These are phyloP conservation scores for Dioscorea cayenensis DNA, from an alignment of 116 monocot genomes.

Conservation along the genomic window DNA sequence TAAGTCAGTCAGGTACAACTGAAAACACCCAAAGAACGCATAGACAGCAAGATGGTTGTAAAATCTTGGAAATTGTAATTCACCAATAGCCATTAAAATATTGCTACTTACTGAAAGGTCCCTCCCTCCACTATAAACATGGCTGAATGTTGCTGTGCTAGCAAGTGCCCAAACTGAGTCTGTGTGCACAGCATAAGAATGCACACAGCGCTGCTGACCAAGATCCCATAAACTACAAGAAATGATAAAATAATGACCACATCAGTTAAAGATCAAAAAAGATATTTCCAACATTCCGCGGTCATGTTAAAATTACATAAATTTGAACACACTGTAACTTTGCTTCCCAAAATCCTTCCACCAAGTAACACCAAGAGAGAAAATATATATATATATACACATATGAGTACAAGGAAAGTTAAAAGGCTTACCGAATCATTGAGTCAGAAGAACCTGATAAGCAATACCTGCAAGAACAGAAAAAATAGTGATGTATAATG, in stretches of 20 bases:
- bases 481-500: not conserved
- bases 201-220: conserved; percentile 95
- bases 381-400: no score
- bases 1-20: conserved; percentile 95
- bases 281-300: not conserved
- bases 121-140: conserved; percentile 98
- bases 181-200: conserved; percentile 98
- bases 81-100: not conserved
- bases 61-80: conserved; percentile 2
- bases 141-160: conserved; percentile 76
- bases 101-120: conserved; percentile 74
- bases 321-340: no score
- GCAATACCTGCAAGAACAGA: conserved; percentile 58
- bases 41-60: not conserved
- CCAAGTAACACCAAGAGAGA: no score
- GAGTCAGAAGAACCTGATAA: conserved; percentile 98
- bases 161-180: conserved; percentile 99
- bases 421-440: conserved; percentile 78
- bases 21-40: conserved; percentile 20
- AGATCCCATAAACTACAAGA: conserved; percentile 96
- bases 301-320: no score
- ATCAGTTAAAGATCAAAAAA: conserved; percentile 1
- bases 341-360: no score
- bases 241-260: not conserved
- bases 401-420: not conserved